phyloP scores from a whole-genome alignment of 257 asterid species.

The Parsonsia alboflavescens region DNA sequence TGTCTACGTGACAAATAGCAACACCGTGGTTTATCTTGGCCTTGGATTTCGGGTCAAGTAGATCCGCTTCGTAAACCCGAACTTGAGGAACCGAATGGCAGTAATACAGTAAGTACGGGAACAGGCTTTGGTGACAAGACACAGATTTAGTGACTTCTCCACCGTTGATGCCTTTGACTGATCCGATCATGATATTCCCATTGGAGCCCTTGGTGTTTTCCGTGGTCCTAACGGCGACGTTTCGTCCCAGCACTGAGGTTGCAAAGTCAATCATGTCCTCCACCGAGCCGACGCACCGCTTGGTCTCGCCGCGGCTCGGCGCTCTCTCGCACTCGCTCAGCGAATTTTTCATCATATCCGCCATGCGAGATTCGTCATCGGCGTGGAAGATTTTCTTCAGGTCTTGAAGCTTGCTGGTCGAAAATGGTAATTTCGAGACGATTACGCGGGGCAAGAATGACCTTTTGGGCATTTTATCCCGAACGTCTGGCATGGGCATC shows the following conservation, averaged over 20 bases:
- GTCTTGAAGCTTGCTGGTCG: conserved; percentile 47
- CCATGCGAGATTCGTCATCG: conserved; percentile 42
- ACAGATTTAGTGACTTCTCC: conserved; percentile 72
- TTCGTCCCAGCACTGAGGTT: conserved; percentile 70
- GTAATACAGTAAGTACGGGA: conserved; percentile 68
- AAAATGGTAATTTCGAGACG: conserved; percentile 72
- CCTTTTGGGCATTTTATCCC: conserved; percentile 88
- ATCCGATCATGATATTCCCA: conserved; percentile 43
- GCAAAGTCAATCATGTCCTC: conserved; percentile 97
- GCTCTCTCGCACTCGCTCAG: conserved; percentile 72
- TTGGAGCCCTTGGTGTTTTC: conserved; percentile 48
- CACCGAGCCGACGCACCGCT: conserved; percentile 69
- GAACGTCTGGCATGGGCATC: conserved; percentile 89
- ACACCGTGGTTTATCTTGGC: conserved; percentile 64
- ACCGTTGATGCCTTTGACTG: conserved; percentile 64
- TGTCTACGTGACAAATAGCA: conserved; percentile 86
- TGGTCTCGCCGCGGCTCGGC: conserved; percentile 73
- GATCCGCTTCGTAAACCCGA: conserved; percentile 83
- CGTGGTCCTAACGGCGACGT: conserved; percentile 56
- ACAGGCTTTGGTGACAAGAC: conserved; percentile 84
- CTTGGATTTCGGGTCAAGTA: conserved; percentile 52
- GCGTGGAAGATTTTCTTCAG: conserved; percentile 62
- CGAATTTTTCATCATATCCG: conserved; percentile 40
- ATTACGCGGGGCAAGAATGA: conserved; percentile 78
- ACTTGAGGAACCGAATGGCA: conserved; percentile 94